Evolutionary conservation across 169 alveolate genomes (phyloP), one percentile per base, ranked within the genome.

Genomic region (Prorocentrum cordatum): DNA sequence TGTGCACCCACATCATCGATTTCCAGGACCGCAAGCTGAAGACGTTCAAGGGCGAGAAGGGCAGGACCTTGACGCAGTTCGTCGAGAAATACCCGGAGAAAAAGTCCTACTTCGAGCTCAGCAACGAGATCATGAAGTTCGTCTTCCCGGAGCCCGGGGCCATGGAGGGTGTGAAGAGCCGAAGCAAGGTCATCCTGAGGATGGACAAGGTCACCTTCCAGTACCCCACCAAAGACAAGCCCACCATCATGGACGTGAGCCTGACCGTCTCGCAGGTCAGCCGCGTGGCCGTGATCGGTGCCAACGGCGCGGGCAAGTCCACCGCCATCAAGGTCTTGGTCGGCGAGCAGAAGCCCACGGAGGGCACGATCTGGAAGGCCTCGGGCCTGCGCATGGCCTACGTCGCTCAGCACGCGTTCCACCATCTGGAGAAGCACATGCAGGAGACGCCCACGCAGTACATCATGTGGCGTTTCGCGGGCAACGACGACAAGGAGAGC

Each of bases 361-460:
- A 54, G 39, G 92, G 92, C 18, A 61, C 86, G 67, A 80, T 88
- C 54, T 88, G 83, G 85, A 61, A 64, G 59, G 90, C 85, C 45
- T 80, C 67, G 68, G 88, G 88, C 61, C 31, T 88, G 92, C 92
- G 92, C 2, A 24, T 88, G 75, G 92, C 92, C 68, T 88, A 88
- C 33, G 87, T 88, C 75, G 92, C 92, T 3, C 92, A 88, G 91
- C 92, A 88, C 35, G 92, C 92, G 27, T 88, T 88, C 92, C 92
- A 88, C 27, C 92, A 88, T 77, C 66, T 88, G 87, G 92, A 88
- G 91, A 68, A 73, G 84, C 87, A 88, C 83, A 54, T 88, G 85
- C 83, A 87, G 66, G 50, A 64, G 54, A 75, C 90, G 42, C 90
- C 92, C 38, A 83, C 75, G 2, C 84, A 71, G 61, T 88, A 88